Conservation (phyloP, 129 eudicot species). For the Flaveria robusta region DNA sequence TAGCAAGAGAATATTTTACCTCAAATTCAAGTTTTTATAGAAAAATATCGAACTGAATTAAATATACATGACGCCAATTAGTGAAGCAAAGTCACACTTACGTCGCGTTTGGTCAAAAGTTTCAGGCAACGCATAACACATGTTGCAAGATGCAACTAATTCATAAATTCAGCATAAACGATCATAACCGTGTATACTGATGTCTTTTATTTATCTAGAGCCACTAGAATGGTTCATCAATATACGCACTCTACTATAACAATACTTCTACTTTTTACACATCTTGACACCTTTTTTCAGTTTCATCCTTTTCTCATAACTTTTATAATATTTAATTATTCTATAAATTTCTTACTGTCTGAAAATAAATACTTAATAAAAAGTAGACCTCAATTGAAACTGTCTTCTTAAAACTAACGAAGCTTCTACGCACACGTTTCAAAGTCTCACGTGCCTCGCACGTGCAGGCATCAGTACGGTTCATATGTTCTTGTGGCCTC, state of each 20-base stretch:
- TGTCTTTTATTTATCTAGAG: background rate
- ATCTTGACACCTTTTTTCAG: background rate
- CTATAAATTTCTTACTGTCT: too few species aligned
- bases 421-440: constrained; percentile 45
- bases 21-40: background rate
- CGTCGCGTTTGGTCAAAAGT: background rate
- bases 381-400: too few species aligned
- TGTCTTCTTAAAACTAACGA: constrained; percentile 4
- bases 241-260: background rate
- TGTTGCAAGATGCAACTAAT: background rate
- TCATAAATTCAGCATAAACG: background rate
- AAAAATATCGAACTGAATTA: background rate
- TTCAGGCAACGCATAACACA: background rate
- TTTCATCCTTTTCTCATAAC: background rate
- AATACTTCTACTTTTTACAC: background rate
- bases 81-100: background rate
- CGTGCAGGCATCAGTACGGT: constrained; percentile 58
- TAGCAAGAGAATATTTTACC: too few species aligned
- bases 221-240: background rate
- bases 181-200: background rate
- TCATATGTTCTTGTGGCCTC: constrained; percentile 11
- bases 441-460: constrained; percentile 41
- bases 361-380: too few species aligned
- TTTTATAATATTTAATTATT: too few species aligned
- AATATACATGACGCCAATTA: background rate